Evolutionary conservation across 352 stramenopile genomes (phyloP).

Genomic region (Halophytophthora batemanensis): DNA sequence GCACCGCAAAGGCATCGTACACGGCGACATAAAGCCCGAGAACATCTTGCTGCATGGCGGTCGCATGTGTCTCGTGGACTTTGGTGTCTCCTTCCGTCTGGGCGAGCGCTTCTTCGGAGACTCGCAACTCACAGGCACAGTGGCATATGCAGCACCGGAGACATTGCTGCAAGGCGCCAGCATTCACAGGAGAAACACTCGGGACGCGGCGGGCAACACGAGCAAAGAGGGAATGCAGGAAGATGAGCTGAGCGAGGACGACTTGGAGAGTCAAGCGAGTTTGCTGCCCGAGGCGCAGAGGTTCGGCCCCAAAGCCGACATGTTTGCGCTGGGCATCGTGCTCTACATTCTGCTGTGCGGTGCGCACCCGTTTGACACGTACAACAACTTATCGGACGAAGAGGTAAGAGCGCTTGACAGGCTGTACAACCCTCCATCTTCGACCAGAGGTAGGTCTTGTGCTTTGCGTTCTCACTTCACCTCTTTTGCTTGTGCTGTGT

Average conservation of each 20-base stretch:
- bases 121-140: constrained; percentile 67
- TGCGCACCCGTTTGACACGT: constrained; percentile 78
- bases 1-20: constrained; percentile 85
- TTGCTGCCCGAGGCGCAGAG: constrained; percentile 31
- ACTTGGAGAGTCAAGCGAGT: constrained; percentile 26
- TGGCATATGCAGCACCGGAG: constrained; percentile 74
- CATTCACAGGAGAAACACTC: constrained; percentile 33
- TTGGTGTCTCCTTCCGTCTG: constrained; percentile 79
- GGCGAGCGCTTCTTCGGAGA: constrained; percentile 76
- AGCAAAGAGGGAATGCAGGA: constrained; percentile 15
- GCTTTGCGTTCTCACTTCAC: no score
- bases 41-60: constrained; percentile 78
- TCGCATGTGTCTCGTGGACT: constrained; percentile 84
- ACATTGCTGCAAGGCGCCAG: constrained; percentile 50
- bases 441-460: not conserved
- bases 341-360: constrained; percentile 87
- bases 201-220: constrained; percentile 17
- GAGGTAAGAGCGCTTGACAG: constrained; percentile 31
- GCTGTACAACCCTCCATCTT: not conserved
- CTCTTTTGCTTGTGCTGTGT: not conserved
- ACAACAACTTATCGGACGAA: constrained; percentile 84
- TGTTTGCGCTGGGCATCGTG: constrained; percentile 82
- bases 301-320: constrained; percentile 70
- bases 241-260: constrained; percentile 25
- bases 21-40: constrained; percentile 88